A percentile compares a stretch with the other conserved stretches of the same genome.
These are phyloP conservation scores for Globisporangium radiosum DNA, from an alignment of 352 stramenopile species.

Conservation along the genomic window DNA sequence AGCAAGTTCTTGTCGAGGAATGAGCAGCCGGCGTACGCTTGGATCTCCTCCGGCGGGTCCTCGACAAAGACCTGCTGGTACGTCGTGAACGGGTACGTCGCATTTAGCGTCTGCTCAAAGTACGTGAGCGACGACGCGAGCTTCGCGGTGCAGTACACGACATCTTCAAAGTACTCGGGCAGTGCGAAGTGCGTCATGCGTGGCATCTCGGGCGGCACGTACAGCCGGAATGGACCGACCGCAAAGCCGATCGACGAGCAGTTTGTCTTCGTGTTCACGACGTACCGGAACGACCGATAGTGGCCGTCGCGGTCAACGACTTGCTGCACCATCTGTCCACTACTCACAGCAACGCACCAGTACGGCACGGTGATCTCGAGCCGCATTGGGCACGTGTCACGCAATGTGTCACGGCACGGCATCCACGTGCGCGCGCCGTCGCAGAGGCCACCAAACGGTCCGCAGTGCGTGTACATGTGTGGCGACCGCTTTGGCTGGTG, in stretches of 20 bases:
- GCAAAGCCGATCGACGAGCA: slow-evolving; percentile 78
- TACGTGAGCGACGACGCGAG: slow-evolving; percentile 71
- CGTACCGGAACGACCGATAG: slow-evolving; percentile 69
- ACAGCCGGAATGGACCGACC: slow-evolving; percentile 70
- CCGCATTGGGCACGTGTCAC: slow-evolving; percentile 65
- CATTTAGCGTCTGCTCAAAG: slow-evolving; percentile 65
- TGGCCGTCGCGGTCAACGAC: slow-evolving; percentile 51
- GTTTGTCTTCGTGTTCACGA: slow-evolving; percentile 76
- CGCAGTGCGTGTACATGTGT: slow-evolving; percentile 86
- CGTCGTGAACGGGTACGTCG: slow-evolving; percentile 77
- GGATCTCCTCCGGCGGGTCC: slow-evolving; percentile 65
- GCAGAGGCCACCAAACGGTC: slow-evolving; percentile 72
- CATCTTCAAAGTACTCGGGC: slow-evolving; percentile 66
- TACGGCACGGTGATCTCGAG: slow-evolving; percentile 76
- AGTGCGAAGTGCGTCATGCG: slow-evolving; percentile 81
- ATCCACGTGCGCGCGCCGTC: slow-evolving; percentile 83
- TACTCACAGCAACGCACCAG: slow-evolving; percentile 78
- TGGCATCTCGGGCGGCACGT: slow-evolving; percentile 70
- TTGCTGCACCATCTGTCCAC: slow-evolving; percentile 81
- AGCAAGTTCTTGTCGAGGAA: slow-evolving; percentile 77
- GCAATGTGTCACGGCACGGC: slow-evolving; percentile 69
- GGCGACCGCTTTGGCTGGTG: slow-evolving; percentile 63
- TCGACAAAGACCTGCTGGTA: slow-evolving; percentile 87
- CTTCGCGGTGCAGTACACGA: slow-evolving; percentile 70
- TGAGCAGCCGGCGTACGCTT: slow-evolving; percentile 58